Evolutionary conservation across 352 stramenopile species (phyloP).

Genomic region (Hyaloperonospora arabidopsidis): DNA sequence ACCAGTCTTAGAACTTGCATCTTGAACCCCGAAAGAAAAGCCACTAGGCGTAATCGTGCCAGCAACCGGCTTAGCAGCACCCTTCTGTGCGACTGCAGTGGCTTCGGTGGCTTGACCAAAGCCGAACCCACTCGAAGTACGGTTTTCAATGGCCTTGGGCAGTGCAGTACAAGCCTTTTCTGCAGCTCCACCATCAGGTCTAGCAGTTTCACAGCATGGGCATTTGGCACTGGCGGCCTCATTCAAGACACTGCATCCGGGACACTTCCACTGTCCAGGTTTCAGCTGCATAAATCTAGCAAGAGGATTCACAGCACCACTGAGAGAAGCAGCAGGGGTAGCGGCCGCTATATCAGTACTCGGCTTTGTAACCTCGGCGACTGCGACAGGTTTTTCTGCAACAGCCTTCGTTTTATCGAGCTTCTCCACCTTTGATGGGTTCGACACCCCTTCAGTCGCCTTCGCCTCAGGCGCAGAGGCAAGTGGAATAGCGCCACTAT

Average conservation of each 20-base stretch:
- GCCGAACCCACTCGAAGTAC: slow-evolving; percentile 27
- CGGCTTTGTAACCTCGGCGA: slow-evolving; percentile 7
- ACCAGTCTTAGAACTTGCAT: slow-evolving; percentile 14
- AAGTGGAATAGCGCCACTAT: slow-evolving; percentile 36
- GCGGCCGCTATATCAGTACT: background rate
- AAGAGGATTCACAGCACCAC: slow-evolving; percentile 37
- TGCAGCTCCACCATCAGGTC: slow-evolving; percentile 24
- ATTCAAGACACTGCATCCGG: slow-evolving; percentile 70
- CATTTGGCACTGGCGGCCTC: slow-evolving; percentile 50
- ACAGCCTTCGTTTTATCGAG: slow-evolving; percentile 15
- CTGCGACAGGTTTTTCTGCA: slow-evolving; percentile 12
- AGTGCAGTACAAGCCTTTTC: slow-evolving; percentile 7
- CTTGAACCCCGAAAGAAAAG: slow-evolving; percentile 36
- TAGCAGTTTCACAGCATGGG: slow-evolving; percentile 66
- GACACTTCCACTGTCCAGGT: slow-evolving; percentile 75
- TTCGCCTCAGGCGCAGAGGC: slow-evolving; percentile 58
- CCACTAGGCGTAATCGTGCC: background rate
- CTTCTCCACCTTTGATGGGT: slow-evolving; percentile 21
- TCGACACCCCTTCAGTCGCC: slow-evolving; percentile 30
- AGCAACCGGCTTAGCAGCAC: slow-evolving; percentile 14
- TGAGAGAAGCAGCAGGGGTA: slow-evolving; percentile 10
- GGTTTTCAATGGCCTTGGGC: slow-evolving; percentile 12
- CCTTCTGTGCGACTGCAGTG: slow-evolving; percentile 11
- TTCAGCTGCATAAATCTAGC: slow-evolving; percentile 58
- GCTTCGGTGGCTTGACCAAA: slow-evolving; percentile 21